Percentiles rank a stretch among this genome's conserved stretches.
phyloP scores from a whole-genome alignment of 164 flowering plant species.

The Chimonanthus salicifolius region DNA sequence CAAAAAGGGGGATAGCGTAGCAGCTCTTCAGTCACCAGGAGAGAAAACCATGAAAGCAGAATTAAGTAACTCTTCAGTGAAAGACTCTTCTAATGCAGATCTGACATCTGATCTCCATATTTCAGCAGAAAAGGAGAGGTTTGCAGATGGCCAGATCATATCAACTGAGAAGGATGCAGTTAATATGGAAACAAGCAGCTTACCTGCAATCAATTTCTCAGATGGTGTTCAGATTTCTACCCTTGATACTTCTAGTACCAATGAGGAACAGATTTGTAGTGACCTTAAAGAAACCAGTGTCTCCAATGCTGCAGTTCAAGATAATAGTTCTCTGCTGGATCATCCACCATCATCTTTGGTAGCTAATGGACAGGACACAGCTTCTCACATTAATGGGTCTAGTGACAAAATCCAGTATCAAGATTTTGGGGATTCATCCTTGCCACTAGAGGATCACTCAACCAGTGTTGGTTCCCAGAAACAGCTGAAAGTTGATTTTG shows the following conservation, averaged over 20 bases:
- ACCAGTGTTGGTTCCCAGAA: slow-evolving; percentile 5
- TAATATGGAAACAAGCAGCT: slow-evolving; percentile 11
- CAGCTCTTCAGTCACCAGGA: slow-evolving; percentile 12
- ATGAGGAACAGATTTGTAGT: neutral
- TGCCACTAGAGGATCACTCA: slow-evolving; percentile 5
- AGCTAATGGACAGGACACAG: slow-evolving; percentile 19
- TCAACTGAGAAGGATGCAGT: neutral
- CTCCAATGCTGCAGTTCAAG: neutral
- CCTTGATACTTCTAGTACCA: slow-evolving; percentile 25
- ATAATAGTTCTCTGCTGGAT: slow-evolving; percentile 3
- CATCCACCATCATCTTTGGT: slow-evolving; percentile 21
- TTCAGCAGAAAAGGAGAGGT: slow-evolving; percentile 16
- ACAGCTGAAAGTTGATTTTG: slow-evolving; percentile 10
- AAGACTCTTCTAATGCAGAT: slow-evolving; percentile 9
- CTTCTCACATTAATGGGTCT: slow-evolving; percentile 10
- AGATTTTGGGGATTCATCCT: slow-evolving; percentile 5
- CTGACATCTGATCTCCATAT: slow-evolving; percentile 12
- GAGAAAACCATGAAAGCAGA: slow-evolving; percentile 17
- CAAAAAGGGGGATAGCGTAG: slow-evolving; percentile 31
- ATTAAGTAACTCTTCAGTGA: slow-evolving; percentile 7
- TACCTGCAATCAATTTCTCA: slow-evolving; percentile 12
- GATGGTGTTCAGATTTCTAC: neutral
- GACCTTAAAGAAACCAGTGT: neutral
- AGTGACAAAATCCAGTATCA: slow-evolving; percentile 18
- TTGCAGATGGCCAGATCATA: slow-evolving; percentile 1